These are phyloP conservation scores for Leccinum imitatum DNA, from an alignment of 768 basidiomycete genomes.

Conservation along the genomic window DNA sequence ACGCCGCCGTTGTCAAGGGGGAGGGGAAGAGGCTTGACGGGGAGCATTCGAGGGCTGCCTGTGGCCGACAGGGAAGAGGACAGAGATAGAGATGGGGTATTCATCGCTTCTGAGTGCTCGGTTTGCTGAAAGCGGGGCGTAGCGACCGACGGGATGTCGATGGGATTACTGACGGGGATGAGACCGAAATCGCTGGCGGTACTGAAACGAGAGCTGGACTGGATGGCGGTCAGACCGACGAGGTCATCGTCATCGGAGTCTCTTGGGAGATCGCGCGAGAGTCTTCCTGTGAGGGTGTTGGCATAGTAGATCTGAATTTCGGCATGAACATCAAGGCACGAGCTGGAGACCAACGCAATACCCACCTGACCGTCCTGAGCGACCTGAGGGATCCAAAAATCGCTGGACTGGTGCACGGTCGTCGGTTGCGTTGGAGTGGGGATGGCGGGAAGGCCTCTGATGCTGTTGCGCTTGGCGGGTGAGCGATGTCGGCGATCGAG, in stretches of 20 bases:
- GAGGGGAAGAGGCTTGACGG: conserved; percentile 10
- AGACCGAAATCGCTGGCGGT: conserved; percentile 49
- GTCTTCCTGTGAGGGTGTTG: conserved; percentile 81
- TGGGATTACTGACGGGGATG: conserved; percentile 24
- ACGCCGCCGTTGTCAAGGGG: neutral
- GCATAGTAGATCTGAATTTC: conserved; percentile 81
- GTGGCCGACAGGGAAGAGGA: neutral
- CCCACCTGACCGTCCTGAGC: conserved; percentile 78
- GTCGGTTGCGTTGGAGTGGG: conserved; percentile 12
- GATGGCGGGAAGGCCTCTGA: conserved; percentile 32
- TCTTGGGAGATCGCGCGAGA: conserved; percentile 75
- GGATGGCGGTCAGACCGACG: conserved; percentile 48
- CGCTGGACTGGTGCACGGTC: conserved; percentile 39
- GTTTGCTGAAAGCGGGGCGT: neutral
- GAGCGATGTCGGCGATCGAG: conserved; percentile 6
- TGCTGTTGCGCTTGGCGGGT: conserved; percentile 16
- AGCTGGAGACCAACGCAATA: conserved; percentile 1
- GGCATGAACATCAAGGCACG: neutral
- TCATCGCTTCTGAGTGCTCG: neutral
- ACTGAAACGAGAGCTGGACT: conserved; percentile 50
- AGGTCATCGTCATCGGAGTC: conserved; percentile 60
- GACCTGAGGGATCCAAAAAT: conserved; percentile 92
- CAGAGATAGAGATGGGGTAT: neutral
- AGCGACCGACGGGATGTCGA: neutral
- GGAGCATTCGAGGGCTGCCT: neutral